Percentiles rank a stretch among this genome's conserved stretches.
Evolutionary conservation across 2,329 filamentous ascomycete species (phyloP).

Genomic region (Emmonsiellopsis sp.): DNA sequence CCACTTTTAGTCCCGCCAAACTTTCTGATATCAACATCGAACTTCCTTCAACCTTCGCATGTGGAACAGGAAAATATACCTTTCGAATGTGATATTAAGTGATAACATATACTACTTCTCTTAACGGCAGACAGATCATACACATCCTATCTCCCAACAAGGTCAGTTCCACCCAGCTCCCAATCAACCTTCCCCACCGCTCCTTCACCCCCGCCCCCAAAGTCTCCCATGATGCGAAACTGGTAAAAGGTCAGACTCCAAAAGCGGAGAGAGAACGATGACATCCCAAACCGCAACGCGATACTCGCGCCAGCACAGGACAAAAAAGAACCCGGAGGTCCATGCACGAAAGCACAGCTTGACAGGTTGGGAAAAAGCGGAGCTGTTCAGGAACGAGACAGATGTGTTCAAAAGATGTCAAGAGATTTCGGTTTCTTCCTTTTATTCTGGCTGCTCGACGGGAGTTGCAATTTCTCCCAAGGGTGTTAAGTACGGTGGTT

Average conservation of each 20-base stretch:
- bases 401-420: background rate
- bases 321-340: background rate
- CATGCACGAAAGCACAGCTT: no score
- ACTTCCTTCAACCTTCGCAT: background rate
- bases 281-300: background rate
- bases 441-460: background rate
- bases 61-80: background rate
- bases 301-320: background rate
- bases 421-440: background rate
- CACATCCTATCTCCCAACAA: background rate
- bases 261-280: slow-evolving; percentile 13
- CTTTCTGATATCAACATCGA: background rate
- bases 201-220: background rate
- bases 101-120: background rate
- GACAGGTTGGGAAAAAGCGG: no score
- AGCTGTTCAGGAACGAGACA: background rate
- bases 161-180: background rate
- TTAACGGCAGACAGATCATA: background rate
- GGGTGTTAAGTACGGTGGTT: background rate
- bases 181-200: slow-evolving; percentile 7
- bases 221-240: slow-evolving; percentile 34
- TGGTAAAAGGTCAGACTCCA: slow-evolving; percentile 40
- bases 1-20: no score
- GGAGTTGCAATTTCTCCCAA: background rate
- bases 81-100: background rate